A percentile compares a stretch with the other conserved stretches of the same genome.
Evolutionary conservation across 176 grass and related monocot species (phyloP).

Genomic region (Ampelocalamus luodianensis): DNA sequence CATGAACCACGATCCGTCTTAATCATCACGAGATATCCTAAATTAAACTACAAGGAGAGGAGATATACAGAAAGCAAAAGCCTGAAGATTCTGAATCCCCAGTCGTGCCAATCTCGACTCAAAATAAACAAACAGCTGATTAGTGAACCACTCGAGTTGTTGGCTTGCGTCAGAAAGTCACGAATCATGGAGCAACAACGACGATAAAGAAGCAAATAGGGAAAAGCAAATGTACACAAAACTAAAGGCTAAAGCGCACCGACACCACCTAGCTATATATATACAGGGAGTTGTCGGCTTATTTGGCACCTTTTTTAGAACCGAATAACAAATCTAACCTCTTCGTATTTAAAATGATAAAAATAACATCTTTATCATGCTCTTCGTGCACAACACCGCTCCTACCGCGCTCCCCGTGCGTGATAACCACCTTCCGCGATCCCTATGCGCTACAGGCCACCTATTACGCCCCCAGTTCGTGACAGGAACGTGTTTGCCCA

Average conservation of each 20-base stretch:
- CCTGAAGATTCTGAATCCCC: not conserved
- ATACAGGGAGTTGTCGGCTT: too few relatives aligned
- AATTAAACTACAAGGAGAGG: not conserved
- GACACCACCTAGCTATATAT: not conserved
- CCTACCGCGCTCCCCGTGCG: too few relatives aligned
- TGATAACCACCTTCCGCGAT: too few relatives aligned
- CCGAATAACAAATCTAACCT: too few relatives aligned
- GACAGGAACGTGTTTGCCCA: too few relatives aligned
- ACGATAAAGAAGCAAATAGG: not conserved
- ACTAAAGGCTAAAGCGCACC: slow-evolving; percentile 28
- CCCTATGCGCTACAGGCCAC: too few relatives aligned
- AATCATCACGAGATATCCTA: slow-evolving; percentile 31
- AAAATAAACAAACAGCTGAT: not conserved
- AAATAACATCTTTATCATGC: too few relatives aligned
- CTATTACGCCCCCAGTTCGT: too few relatives aligned
- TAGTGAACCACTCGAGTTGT: not conserved
- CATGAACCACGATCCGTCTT: not conserved
- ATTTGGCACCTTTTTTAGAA: too few relatives aligned
- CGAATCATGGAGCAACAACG: slow-evolving; percentile 32
- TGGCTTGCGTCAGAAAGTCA: slow-evolving; percentile 25
- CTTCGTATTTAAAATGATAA: too few relatives aligned
- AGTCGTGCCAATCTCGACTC: slow-evolving; percentile 1
- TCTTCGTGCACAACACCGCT: too few relatives aligned
- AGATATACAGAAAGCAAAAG: not conserved
- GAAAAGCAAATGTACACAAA: not conserved